These are phyloP conservation scores for Colletotrichum sp. DNA, from an alignment of 2,329 filamentous ascomycete species.

Conservation along the genomic window DNA sequence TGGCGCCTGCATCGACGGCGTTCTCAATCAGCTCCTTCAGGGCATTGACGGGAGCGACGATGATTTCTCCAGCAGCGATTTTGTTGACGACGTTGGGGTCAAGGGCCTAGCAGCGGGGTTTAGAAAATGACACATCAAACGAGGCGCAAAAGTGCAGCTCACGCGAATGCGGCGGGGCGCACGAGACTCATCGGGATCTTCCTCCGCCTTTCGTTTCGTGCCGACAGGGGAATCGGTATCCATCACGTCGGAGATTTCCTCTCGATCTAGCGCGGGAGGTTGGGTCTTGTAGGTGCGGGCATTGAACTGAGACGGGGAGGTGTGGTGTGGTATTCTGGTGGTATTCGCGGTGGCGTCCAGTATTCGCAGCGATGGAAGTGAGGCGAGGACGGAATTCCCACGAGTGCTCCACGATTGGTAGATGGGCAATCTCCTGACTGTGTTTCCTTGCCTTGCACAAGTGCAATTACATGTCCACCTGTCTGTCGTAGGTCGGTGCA, in stretches of 20 bases:
- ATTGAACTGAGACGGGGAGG: neutral
- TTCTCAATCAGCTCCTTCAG: slow-evolving; percentile 98
- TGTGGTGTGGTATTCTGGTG: neutral
- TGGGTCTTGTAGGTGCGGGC: neutral
- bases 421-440: no score
- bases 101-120: slow-evolving; percentile 65
- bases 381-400: neutral
- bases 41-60: slow-evolving; percentile 94
- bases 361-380: neutral
- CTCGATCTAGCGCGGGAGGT: neutral
- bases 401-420: no score
- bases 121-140: neutral
- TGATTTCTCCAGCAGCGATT: slow-evolving; percentile 97
- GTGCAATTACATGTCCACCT: neutral
- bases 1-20: slow-evolving; percentile 95
- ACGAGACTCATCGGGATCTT: slow-evolving; percentile 37
- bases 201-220: slow-evolving; percentile 55
- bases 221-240: slow-evolving; percentile 49
- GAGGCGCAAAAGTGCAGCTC: slow-evolving; percentile 26
- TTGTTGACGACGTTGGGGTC: slow-evolving; percentile 97
- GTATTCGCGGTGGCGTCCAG: neutral
- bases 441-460: no score
- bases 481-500: neutral
- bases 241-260: slow-evolving; percentile 35
- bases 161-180: slow-evolving; percentile 56